Base-by-base conservation (phyloP, 495 filamentous ascomycete species). In the Penicillium odoratum region DNA sequence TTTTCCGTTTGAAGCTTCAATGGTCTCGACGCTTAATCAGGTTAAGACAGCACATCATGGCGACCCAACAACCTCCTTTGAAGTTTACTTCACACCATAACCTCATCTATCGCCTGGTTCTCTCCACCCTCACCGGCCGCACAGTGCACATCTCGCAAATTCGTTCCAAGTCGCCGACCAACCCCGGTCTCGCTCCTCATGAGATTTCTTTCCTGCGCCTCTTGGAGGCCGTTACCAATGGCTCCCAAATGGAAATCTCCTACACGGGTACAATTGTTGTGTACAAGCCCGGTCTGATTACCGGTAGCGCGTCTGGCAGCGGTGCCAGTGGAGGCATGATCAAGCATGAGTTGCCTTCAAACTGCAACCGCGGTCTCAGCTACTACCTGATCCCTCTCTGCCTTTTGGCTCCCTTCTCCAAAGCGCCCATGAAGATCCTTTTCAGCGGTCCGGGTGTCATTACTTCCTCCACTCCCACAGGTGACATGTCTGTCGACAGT, bases 121-220 rank as follows among this genome's bases (percentile, higher is more conserved):
- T 99, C 51, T 81, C 93, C 26, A 97, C 94, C 3, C 84, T 99
- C 45, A 97, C 91, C 30, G 95, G 95, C 58, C 85, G 87, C 26
- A 85, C 93, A 6, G 74, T 99, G 36, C 91, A 92, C 70, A 90
- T 99, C 68, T 93, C 93, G 34, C 87, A 93, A 71, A 98, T 99
- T 75, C 90, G 95, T 56, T 80, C 90, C 31, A 86, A 87, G 38
- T 96, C 91, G 29, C 83, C 87, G 48, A 91, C 88, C 15, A 83
- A 88, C 61, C 91, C 94, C 6, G 95, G 95, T 63, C 88, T 99
- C 46, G 85, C 89, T 51, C 85, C 90, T 48, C 89, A 95, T 77
- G 95, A 99, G 77, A 85, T 97, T 66, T 96, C 93, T 34, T 91
- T 99, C 75, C 82, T 99, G 16, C 94, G 95, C 50, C 88, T 99